Conservation (phyloP, 345 rosid species). For the Tarenaya hassleriana region DNA sequence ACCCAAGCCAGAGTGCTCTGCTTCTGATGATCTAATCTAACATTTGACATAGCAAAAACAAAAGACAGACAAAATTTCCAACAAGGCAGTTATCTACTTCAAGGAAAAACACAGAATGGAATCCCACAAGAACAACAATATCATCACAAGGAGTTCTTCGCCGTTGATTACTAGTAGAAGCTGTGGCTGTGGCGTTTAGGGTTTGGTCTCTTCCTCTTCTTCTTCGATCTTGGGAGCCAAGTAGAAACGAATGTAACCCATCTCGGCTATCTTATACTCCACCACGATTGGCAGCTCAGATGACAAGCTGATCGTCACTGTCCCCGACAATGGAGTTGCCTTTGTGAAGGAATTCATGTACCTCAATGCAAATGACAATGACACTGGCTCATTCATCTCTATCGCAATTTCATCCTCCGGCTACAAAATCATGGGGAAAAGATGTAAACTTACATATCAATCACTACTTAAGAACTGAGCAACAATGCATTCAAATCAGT, state of each 20-base stretch:
- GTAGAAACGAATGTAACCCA: constrained; percentile 74
- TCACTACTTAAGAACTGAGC: neutral
- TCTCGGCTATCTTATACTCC: constrained; percentile 79
- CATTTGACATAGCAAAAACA: too few species aligned
- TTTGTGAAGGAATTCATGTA: constrained; percentile 94
- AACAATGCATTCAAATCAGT: too few species aligned
- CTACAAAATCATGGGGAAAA: constrained; percentile 34
- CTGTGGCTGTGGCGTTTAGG: constrained; percentile 13
- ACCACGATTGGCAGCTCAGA: constrained; percentile 78
- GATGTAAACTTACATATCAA: neutral
- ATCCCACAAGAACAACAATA: constrained; percentile 8
- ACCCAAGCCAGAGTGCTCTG: too few species aligned
- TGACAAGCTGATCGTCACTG: constrained; percentile 69
- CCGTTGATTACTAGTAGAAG: neutral
- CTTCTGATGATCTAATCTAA: too few species aligned
- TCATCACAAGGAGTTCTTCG: neutral
- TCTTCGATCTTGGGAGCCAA: constrained; percentile 86
- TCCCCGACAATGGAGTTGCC: constrained; percentile 64
- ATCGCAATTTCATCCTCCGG: constrained; percentile 84
- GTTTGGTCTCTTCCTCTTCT: constrained; percentile 67
- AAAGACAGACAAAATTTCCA: too few species aligned
- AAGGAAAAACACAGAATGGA: neutral
- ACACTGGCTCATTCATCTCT: constrained; percentile 94
- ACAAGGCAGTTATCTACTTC: too few species aligned
- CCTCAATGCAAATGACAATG: constrained; percentile 87